These are phyloP conservation scores for Corymbia citriodora DNA, from an alignment of 441 rosid species.

Conservation along the genomic window DNA sequence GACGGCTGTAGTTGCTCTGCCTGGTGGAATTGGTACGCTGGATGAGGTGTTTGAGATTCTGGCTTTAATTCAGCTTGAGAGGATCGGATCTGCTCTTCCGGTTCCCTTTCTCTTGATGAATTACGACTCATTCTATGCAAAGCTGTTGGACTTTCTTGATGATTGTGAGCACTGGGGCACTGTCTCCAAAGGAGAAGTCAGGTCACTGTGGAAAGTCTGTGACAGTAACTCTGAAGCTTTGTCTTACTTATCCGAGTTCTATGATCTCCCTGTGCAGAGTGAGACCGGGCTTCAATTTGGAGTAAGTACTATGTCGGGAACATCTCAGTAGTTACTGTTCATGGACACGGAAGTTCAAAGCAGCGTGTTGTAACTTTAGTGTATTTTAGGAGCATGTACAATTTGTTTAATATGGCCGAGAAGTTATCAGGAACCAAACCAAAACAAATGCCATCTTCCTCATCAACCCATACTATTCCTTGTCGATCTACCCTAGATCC, in stretches of 20 bases:
- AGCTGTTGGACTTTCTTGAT: conserved; percentile 65
- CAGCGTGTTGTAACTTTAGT: neutral
- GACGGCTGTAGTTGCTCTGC: conserved; percentile 76
- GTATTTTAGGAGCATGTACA: neutral
- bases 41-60: conserved; percentile 88
- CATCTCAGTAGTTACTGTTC: neutral
- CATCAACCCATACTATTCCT: neutral
- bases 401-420: neutral
- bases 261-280: conserved; percentile 21
- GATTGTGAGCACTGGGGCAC: conserved; percentile 73
- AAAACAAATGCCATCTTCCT: neutral
- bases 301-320: conserved; percentile 1
- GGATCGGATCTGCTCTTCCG: conserved; percentile 69
- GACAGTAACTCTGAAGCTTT: conserved; percentile 63
- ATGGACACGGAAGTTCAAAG: neutral
- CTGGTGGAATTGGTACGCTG: conserved; percentile 87
- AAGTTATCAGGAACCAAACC: neutral
- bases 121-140: conserved; percentile 68
- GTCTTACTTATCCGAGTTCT: conserved; percentile 57
- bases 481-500: neutral
- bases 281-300: conserved; percentile 2
- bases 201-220: conserved; percentile 76
- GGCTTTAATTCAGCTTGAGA: conserved; percentile 68
- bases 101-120: conserved; percentile 87
- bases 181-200: conserved; percentile 63